Base-by-base conservation (phyloP, 495 filamentous ascomycete genomes). In the Cladorrhinum samala region DNA sequence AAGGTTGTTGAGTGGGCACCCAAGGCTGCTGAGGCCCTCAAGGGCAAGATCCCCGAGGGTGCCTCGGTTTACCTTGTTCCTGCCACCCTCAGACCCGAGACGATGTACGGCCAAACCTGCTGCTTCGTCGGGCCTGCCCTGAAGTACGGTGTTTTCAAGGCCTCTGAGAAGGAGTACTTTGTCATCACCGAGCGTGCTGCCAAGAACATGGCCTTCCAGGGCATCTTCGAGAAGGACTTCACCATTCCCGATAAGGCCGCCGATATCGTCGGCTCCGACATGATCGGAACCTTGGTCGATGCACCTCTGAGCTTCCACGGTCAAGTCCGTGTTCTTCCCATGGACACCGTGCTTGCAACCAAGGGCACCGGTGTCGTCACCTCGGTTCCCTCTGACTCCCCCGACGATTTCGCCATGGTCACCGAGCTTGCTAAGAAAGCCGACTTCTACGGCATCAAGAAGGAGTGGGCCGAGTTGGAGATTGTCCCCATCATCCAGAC, bases 301-400 rank as follows among this genome's bases (percentile, higher is more conserved):
- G 92, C 93, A 1, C 93, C 93, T 17, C 80, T 97, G 16, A 93
- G 89, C n/a, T 78, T 94, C 54, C 88, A 96, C 70, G 84, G 78
- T 44, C 76, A 86, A 37, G 86, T 98, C 41, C 79, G 87, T 23
- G 89, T 98, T 56, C 74, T 98, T 50, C 93, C 93, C 20, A 98
- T 98, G 93, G 91, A 95, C 36, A 81, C 86, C 2, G 89, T 97
- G 45, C 85, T 91, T 46, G 83, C 88, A 14, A 85, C 85, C 52
- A 98, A 98, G 75, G 93, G 93, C 59, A 98, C 93, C 38, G 93
- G 90, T 68, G 90, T 98, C 30, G 93, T 98, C 44, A 95, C 91
- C 3, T 96, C 82, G 18, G 93, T 98, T 11, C 93, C 93, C 23
- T 94, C 88, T 1, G 91, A 98, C 71, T 93, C 88, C 56, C 93